Conservation (phyloP, 805 yeast species). For the Pichia heedii region DNA sequence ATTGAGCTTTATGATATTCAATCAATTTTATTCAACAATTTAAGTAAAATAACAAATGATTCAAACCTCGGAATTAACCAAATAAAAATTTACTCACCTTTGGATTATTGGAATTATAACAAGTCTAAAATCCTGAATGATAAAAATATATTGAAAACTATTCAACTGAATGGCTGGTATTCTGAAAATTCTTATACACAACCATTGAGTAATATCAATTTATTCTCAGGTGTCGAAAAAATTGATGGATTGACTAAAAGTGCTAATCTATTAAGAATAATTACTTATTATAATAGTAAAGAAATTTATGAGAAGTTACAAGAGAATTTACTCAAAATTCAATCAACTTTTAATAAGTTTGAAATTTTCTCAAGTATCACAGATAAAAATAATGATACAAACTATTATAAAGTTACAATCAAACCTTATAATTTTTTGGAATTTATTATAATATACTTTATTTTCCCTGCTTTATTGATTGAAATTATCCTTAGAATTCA, state of each 20-base stretch:
- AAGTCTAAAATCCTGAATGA: constrained; percentile 23
- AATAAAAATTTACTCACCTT: constrained; percentile 27
- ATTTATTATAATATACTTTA: neutral
- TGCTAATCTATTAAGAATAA: constrained; percentile 32
- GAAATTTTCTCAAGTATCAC: too few relatives aligned
- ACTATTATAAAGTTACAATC: neutral
- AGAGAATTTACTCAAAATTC: neutral
- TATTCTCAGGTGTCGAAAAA: constrained; percentile 32
- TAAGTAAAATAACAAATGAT: too few relatives aligned
- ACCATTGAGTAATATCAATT: constrained; percentile 20
- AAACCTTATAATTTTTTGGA: constrained; percentile 3
- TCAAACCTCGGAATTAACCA: neutral
- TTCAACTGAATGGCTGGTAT: constrained; percentile 24
- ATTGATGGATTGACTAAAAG: constrained; percentile 36
- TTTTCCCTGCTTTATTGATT: constrained; percentile 21
- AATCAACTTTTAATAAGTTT: too few relatives aligned
- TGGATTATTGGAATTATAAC: constrained; percentile 36
- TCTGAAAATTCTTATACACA: constrained; percentile 16
- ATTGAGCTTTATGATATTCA: constrained; percentile 1
- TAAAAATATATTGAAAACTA: constrained; percentile 29
- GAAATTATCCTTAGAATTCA: constrained; percentile 33
- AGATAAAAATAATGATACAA: too few relatives aligned
- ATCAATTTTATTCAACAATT: neutral
- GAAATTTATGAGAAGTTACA: neutral
- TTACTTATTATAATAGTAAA: constrained; percentile 21